Percentiles rank a stretch among this genome's conserved stretches.
These are phyloP conservation scores for Candida odintsovae DNA, from an alignment of 805 yeast species.

Conservation along the genomic window DNA sequence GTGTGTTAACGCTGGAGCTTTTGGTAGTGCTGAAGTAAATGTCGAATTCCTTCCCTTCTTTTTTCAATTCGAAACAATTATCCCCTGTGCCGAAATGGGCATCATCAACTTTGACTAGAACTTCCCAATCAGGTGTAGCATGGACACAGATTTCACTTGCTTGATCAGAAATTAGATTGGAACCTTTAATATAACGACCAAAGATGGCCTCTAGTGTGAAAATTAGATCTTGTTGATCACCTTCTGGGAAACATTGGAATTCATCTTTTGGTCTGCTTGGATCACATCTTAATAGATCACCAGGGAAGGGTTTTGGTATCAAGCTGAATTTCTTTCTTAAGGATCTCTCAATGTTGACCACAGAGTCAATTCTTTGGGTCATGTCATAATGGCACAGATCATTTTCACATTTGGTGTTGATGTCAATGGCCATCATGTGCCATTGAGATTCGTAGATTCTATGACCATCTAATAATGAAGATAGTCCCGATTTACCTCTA, in stretches of 20 bases:
- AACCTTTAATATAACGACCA: conserved; percentile 62
- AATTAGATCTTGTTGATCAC: conserved; percentile 37
- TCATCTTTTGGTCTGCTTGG: conserved; percentile 47
- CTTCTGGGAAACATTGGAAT: conserved; percentile 76
- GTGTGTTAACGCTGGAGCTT: conserved; percentile 35
- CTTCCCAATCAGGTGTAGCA: conserved; percentile 42
- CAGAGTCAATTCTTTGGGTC: conserved; percentile 64
- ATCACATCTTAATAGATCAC: conserved; percentile 73
- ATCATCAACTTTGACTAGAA: conserved; percentile 27
- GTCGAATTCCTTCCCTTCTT: conserved; percentile 21
- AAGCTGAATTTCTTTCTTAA: conserved; percentile 59
- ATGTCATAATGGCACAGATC: conserved; percentile 43
- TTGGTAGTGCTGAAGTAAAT: conserved; percentile 34
- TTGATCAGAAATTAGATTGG: conserved; percentile 47
- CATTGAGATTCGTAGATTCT: conserved; percentile 85
- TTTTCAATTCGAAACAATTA: conserved; percentile 32
- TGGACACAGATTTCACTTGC: conserved; percentile 41
- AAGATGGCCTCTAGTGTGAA: conserved; percentile 63
- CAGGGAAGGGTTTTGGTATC: conserved; percentile 75
- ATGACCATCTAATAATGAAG: conserved; percentile 85
- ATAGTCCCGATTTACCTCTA: conserved; percentile 83
- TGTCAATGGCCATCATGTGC: conserved; percentile 90
- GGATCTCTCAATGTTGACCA: conserved; percentile 63
- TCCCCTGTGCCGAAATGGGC: conserved; percentile 26
- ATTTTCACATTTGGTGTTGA: conserved; percentile 47